Evolutionary conservation across 306 rosid genomes (phyloP), one percentile per base, ranked within the genome.

Genomic region (Inga laurina): DNA sequence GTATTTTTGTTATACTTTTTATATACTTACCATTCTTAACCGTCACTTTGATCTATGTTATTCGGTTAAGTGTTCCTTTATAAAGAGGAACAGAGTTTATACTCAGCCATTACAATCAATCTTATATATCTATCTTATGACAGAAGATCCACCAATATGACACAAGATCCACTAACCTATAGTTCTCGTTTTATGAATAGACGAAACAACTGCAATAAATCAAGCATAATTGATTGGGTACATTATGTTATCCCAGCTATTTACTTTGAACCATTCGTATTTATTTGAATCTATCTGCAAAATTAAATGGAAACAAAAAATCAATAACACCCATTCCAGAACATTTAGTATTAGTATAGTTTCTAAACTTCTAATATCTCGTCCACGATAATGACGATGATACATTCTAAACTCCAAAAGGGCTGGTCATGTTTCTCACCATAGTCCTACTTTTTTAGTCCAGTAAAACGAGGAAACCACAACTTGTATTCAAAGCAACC

Each of bases 191-290:
- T 72, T 56, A 77, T n/a, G 65, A 57, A 69, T 39, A 79, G 59
- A 52, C 8, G 62, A 54, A 54, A 66, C 64, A 76, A 66, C 7
- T 69, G 24, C 85, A 82, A 78, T 14, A 74, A 78, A 51, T 66
- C 34, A 61, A 74, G 56, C 35, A 69, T 69, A 48, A 66, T 45
- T 49, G 72, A 72, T 41, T 52, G 73, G 85, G 82, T 91, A 96
- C 97, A 87, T 79, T 30, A 96, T 84, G 86, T 85, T 91, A 82
- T 92, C 93, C 94, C 98, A 96, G 86, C 59, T 83, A 89, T 79
- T 76, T 80, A 96, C 98, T 88, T 92, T 94, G 88, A 90, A 86
- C 98, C 97, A 91, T 76, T 84, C 86, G 74, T 72, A 75, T 68
- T 82, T 74, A 77, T 82, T 75, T 85, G 88, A 77, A 81, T 79